phyloP scores from a whole-genome alignment of 257 asterid species.

The Capsicum pubescens region DNA sequence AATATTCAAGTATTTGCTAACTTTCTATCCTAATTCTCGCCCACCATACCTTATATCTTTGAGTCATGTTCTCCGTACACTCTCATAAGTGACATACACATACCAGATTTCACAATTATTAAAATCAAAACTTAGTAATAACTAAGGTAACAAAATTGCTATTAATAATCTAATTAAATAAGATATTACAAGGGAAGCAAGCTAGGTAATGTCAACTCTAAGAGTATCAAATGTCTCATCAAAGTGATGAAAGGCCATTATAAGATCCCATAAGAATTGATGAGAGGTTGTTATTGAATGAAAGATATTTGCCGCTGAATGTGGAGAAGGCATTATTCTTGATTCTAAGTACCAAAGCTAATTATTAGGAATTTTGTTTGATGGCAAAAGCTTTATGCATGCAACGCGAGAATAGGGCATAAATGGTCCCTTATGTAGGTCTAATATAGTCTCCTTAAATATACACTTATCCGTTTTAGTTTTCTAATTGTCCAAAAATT shows the following conservation, averaged over 20 bases:
- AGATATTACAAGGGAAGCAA: neutral
- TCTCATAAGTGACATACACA: neutral
- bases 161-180: neutral
- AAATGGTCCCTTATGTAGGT: too few species aligned
- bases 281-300: slow-evolving; percentile 47
- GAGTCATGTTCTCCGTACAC: neutral
- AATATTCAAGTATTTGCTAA: neutral
- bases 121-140: neutral
- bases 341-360: neutral
- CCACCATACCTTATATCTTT: neutral
- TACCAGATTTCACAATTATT: neutral
- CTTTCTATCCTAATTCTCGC: neutral
- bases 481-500: too few species aligned
- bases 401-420: too few species aligned
- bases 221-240: neutral
- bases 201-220: neutral
- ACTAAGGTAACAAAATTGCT: neutral
- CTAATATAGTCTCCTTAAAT: too few species aligned
- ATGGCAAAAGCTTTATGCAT: neutral
- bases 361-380: slow-evolving; percentile 7
- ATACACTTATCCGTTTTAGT: too few species aligned
- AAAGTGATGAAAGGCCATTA: neutral
- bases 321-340: slow-evolving; percentile 48
- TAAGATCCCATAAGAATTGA: neutral
- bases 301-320: slow-evolving; percentile 46